Percentiles rank a stretch among this genome's conserved stretches.
Conservation (phyloP, 2,329 filamentous ascomycete species). For the Fusarium sarcochroum region DNA sequence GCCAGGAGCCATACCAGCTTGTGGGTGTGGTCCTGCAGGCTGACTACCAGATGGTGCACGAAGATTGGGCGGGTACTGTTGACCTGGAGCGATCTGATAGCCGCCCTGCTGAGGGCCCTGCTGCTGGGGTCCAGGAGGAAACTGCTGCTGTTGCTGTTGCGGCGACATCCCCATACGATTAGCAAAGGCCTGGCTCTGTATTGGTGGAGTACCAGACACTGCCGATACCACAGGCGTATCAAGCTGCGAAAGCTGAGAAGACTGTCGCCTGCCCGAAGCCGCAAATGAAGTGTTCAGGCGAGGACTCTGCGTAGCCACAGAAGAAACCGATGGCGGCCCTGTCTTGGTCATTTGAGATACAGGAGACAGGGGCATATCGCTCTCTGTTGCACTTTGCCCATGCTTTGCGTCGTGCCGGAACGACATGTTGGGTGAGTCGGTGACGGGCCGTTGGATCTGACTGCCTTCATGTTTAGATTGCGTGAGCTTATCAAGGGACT, state of each 20-base stretch:
- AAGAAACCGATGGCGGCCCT: slow-evolving; percentile 44
- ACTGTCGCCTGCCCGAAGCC: slow-evolving; percentile 27
- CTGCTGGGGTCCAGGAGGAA: slow-evolving; percentile 19
- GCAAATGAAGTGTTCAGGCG: slow-evolving; percentile 32
- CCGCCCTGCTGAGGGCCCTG: slow-evolving; percentile 25
- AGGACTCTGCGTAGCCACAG: slow-evolving; percentile 47
- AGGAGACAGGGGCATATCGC: slow-evolving; percentile 42
- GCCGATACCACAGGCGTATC: slow-evolving; percentile 30
- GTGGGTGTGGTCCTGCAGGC: slow-evolving; percentile 22
- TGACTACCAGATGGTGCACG: slow-evolving; percentile 19
- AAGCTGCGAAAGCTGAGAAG: slow-evolving; percentile 29
- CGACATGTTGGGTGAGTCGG: slow-evolving; percentile 36
- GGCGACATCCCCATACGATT: slow-evolving; percentile 29
- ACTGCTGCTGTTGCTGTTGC: slow-evolving; percentile 35
- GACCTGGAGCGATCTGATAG: slow-evolving; percentile 30
- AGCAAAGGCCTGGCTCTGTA: slow-evolving; percentile 30
- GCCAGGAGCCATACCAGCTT: slow-evolving; percentile 26
- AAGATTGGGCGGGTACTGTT: slow-evolving; percentile 28
- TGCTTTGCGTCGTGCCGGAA: slow-evolving; percentile 24
- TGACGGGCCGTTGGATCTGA: slow-evolving; percentile 30
- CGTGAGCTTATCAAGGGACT: slow-evolving; percentile 42
- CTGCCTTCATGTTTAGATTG: slow-evolving; percentile 18
- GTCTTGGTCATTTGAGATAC: slow-evolving; percentile 45
- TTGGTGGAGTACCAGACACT: slow-evolving; percentile 31
- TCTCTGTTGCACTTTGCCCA: slow-evolving; percentile 13